Evolutionary conservation across 352 stramenopile genomes (phyloP).

Genomic region (Pythium phragmitis): DNA sequence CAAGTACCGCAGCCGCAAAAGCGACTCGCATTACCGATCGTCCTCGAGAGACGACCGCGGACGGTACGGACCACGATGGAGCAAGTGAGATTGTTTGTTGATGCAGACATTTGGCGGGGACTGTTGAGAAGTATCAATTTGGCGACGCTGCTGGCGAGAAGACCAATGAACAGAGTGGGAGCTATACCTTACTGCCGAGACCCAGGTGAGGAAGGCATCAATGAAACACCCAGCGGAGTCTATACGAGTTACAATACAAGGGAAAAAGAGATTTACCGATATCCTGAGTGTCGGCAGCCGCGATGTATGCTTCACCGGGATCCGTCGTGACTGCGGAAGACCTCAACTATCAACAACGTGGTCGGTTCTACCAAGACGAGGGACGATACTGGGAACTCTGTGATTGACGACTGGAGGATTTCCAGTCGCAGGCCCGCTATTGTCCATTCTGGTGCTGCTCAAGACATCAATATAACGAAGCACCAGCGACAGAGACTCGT

Average conservation of each 20-base stretch:
- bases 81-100: neutral
- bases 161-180: neutral
- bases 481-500: too few relatives aligned
- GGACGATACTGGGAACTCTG: too few relatives aligned
- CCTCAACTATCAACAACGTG: too few relatives aligned
- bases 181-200: neutral
- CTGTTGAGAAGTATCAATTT: neutral
- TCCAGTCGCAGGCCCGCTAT: too few relatives aligned
- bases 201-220: neutral
- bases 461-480: too few relatives aligned
- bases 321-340: too few relatives aligned
- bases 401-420: too few relatives aligned
- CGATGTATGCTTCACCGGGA: too few relatives aligned
- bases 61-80: constrained; percentile 15
- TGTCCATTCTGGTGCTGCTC: too few relatives aligned
- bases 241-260: neutral
- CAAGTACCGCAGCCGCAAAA: constrained; percentile 20
- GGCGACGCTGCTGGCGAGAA: neutral
- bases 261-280: too few relatives aligned
- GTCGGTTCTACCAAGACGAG: too few relatives aligned
- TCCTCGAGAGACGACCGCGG: constrained; percentile 23
- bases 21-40: constrained; percentile 15
- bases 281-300: too few relatives aligned
- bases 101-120: neutral
- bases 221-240: neutral